Percentiles rank a stretch among this genome's conserved stretches.
Conservation (phyloP, 345 rosid species). For the Corchorus capsularis region DNA sequence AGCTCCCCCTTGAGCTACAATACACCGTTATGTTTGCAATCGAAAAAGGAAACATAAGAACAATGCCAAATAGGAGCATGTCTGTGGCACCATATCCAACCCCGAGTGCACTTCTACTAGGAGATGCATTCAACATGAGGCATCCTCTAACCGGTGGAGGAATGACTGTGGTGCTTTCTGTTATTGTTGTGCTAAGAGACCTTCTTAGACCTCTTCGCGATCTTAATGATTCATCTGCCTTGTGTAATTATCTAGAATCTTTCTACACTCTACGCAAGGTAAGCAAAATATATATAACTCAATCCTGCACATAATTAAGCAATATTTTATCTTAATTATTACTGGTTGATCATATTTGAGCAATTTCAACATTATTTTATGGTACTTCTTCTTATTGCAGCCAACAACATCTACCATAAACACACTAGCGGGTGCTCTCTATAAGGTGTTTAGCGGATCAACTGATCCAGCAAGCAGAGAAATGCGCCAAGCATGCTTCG, state of each 20-base stretch:
- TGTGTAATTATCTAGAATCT: slow-evolving; percentile 52
- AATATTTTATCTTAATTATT: too few species aligned
- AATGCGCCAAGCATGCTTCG: slow-evolving; percentile 42
- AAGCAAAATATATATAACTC: slow-evolving; percentile 6
- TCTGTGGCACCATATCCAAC: too few species aligned
- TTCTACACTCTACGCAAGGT: slow-evolving; percentile 61
- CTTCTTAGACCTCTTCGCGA: slow-evolving; percentile 48
- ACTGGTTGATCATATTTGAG: too few species aligned
- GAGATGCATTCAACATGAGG: slow-evolving; percentile 67
- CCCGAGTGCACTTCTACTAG: background rate
- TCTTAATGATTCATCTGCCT: slow-evolving; percentile 37
- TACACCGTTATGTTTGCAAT: too few species aligned
- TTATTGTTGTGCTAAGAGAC: slow-evolving; percentile 48
- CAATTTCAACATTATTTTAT: too few species aligned
- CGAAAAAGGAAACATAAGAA: too few species aligned
- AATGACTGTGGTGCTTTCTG: slow-evolving; percentile 65
- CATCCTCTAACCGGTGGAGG: slow-evolving; percentile 71
- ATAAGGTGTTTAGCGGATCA: slow-evolving; percentile 36
- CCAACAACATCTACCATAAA: slow-evolving; percentile 43
- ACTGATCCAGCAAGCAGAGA: slow-evolving; percentile 29
- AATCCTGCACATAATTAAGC: too few species aligned
- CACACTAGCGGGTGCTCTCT: slow-evolving; percentile 37
- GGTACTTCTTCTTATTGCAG: slow-evolving; percentile 10
- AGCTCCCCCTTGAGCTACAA: too few species aligned
- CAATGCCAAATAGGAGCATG: too few species aligned